Base-by-base conservation (phyloP, 495 filamentous ascomycete genomes). In the Bryoglossum gracile region DNA sequence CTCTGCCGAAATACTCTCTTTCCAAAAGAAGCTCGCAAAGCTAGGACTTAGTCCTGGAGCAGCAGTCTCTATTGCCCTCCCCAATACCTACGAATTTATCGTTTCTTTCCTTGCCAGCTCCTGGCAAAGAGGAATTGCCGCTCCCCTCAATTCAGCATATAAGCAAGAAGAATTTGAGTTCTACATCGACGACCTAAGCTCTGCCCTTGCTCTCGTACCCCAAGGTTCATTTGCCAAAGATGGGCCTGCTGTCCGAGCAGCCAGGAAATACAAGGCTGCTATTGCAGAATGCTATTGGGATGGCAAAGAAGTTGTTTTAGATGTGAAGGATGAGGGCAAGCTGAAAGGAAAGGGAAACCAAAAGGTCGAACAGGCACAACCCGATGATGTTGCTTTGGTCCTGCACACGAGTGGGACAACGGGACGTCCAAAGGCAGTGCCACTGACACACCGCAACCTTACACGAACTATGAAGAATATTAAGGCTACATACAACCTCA, bases 81-180 rank as follows among this genome's bases (percentile, higher is more conserved):
- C 81, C 22, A 91, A 91, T 65, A 84, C 82, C 22, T 86, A 85
- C 60, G 84, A 87, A 65, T 89, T 89, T 66, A 80, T 89, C 55
- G 77, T 89, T 46, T 77, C 84, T 1, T 92, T 92, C 68, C 73
- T 92, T 18, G 87, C 85, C 13, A 72, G 78, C 13, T 76, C 84
- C 5, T 83, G 78, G 75, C 87, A 91, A 68, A 77, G 87, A 49
- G 82, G 70, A 21, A 84, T 89, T 53, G 87, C 86, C 17, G 87
- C 86, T 3, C 87, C 87, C 3, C 69, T 92, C 43, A 90, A 91
- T 65, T 78, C 86, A 17, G 83, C 78, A 22, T 91, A 92, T 68
- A 89, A 87, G 68, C 83, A 90, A 58, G 79, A 81, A 22, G 87
- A 91, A 62, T 89, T 91, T 60, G 86, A 91, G 63, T 90, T 92